Evolutionary conservation across 192 early-diverging fungal species (phyloP).

Genomic region (Backusella tarrabulga): DNA sequence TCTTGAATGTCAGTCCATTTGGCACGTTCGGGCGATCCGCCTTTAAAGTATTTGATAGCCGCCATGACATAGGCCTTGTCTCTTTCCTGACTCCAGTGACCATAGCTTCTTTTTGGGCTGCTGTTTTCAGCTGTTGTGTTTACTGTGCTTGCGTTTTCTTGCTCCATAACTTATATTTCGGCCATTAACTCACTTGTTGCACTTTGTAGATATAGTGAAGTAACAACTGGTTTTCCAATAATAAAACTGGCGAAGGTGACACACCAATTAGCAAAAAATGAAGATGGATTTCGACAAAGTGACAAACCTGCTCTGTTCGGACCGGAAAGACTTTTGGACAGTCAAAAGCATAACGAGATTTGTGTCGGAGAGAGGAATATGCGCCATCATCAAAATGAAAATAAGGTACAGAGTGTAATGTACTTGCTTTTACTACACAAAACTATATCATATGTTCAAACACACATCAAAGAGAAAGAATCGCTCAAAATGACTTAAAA

Average conservation of each 20-base stretch:
- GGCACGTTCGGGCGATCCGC: not conserved
- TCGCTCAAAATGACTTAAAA: no score
- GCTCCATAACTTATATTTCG: not conserved
- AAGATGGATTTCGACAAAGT: not conserved
- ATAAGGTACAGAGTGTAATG: no score
- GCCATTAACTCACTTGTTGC: not conserved
- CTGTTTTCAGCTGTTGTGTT: not conserved
- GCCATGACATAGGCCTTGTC: not conserved
- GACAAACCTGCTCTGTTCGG: no score
- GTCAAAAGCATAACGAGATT: no score
- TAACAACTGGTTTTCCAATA: not conserved
- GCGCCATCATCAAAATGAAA: no score
- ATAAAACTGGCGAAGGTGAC: not conserved
- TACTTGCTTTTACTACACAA: no score
- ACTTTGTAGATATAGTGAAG: not conserved
- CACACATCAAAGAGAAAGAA: no score
- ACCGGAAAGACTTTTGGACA: no score
- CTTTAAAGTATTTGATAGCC: not conserved
- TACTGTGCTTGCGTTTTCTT: not conserved
- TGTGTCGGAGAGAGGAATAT: no score
- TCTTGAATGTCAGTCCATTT: constrained; percentile 8
- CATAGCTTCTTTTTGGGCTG: not conserved
- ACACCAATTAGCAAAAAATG: not conserved
- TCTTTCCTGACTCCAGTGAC: not conserved
- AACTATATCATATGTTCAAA: no score